Evolutionary conservation across 2,329 filamentous ascomycete genomes (phyloP).

Genomic region (Acrodontium crateriforme): DNA sequence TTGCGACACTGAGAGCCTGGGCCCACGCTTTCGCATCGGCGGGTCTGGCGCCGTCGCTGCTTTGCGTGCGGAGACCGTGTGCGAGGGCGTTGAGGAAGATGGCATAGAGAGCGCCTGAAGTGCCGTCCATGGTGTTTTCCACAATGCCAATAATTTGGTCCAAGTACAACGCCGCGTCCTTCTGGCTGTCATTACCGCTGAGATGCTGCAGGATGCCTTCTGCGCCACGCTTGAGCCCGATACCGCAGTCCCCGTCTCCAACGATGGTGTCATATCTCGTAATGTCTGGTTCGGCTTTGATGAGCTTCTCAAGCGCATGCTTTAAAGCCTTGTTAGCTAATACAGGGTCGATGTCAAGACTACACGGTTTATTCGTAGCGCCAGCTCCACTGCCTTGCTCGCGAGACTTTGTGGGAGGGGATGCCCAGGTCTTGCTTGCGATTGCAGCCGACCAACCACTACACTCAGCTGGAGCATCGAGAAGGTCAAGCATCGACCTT

Average conservation of each 20-base stretch:
- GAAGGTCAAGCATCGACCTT: slow-evolving; percentile 50
- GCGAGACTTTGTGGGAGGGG: slow-evolving; percentile 25
- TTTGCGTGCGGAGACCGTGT: slow-evolving; percentile 47
- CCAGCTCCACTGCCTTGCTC: slow-evolving; percentile 25
- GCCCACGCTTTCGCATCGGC: slow-evolving; percentile 42
- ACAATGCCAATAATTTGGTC: slow-evolving; percentile 48
- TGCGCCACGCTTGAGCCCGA: slow-evolving; percentile 74
- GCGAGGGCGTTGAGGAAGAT: slow-evolving; percentile 85
- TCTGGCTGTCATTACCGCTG: slow-evolving; percentile 23
- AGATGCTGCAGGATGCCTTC: slow-evolving; percentile 42
- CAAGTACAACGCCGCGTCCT: slow-evolving; percentile 46
- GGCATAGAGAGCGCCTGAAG: slow-evolving; percentile 63
- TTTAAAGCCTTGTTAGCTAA: slow-evolving; percentile 39
- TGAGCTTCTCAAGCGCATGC: slow-evolving; percentile 45
- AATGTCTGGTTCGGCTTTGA: slow-evolving; percentile 50
- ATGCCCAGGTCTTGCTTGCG: slow-evolving; percentile 42
- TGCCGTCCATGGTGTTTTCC: slow-evolving; percentile 60
- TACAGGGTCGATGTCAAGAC: slow-evolving; percentile 39
- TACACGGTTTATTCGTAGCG: slow-evolving; percentile 36
- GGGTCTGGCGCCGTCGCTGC: slow-evolving; percentile 19
- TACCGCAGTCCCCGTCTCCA: slow-evolving; percentile 81
- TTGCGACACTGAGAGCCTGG: slow-evolving; percentile 56
- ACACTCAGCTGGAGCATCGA: slow-evolving; percentile 55
- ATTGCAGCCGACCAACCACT: slow-evolving; percentile 53
- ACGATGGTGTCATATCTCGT: slow-evolving; percentile 66